Evolutionary conservation across 345 rosid genomes (phyloP), one percentile per base, ranked within the genome.

Genomic region (Euclidium syriacum): DNA sequence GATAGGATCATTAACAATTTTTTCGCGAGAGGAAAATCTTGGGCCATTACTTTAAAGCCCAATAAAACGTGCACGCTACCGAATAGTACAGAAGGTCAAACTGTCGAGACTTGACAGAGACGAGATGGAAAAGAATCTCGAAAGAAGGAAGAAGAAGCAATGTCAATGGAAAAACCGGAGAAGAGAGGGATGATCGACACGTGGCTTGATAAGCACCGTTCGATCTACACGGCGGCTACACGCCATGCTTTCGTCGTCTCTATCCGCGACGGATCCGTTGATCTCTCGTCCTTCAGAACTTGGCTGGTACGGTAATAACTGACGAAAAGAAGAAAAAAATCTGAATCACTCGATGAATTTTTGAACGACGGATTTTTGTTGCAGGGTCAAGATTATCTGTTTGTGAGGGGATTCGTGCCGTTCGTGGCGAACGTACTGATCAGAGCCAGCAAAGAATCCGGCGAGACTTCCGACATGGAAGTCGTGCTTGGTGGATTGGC

Each of bases 341-440:
- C 6, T 34, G 23, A 24, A 30, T 23, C 29, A 40, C n/a, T 23
- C 9, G 39, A 0, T 27, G 38, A 42, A 8, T n/a, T 17, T 32
- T 23, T 10, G 6, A 40, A 33, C 22, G 52, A 19, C 9, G 47
- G 2, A n/a, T 36, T 16, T 35, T 32, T 25, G 23, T 44, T 78
- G 23, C 87, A 89, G 96, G 95, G 77, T 26, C 97, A 92, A 73
- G 97, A 92, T 69, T 92, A 86, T 64, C 9, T 81, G 47, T 92
- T 89, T 53, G 94, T 89, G 12, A 89, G 90, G 34, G 77, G 75
- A n/a, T 87, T 85, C 56, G 82, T 77, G 16, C 79, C 97, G 11
- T 82, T 89, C 32, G 75, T 64, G 15, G 91, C 97, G 4, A 87
- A 79, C 69, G 87, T 82, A 24, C 58, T 92, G 78, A 59, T 81